Evolutionary conservation across 805 yeast species (phyloP), one percentile per base, ranked within the genome.

Genomic region (Myxozyma neotropica): DNA sequence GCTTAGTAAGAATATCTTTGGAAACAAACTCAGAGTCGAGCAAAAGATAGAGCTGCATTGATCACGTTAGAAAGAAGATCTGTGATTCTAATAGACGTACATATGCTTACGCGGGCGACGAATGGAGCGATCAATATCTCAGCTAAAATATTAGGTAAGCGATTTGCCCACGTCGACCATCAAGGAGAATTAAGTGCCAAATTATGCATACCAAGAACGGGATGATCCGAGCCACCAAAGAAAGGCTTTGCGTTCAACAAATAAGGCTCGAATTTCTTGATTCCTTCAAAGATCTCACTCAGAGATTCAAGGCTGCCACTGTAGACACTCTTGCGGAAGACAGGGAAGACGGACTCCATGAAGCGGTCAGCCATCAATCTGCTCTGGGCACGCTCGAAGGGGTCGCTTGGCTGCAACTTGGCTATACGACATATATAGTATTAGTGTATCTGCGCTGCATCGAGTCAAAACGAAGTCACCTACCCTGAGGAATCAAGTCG

Each of bases 401-500:
- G 76, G 81, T 87, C 71, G 73, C 92, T 72, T 85, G 98, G 83
- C 82, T 81, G 51, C 83, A 88, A 76, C 82, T 86, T 53, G 39
- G 65, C 63, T 57, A 36, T 24, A 5, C 13, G 10, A 15, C 19
- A 42, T 48, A 33, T 47, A 31, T 24, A 4, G n/a, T n/a, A n/a
- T n/a, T n/a, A n/a, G n/a, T n/a, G n/a, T n/a, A n/a, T n/a, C n/a
- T n/a, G n/a, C n/a, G n/a, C n/a, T n/a, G n/a, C n/a, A n/a, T n/a
- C n/a, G n/a, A n/a, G n/a, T n/a, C n/a, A n/a, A n/a, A n/a, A n/a
- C n/a, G n/a, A n/a, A n/a, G n/a, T n/a, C n/a, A 13, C 45, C 6
- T 43, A 58, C 62, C 63, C 44, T 69, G 69, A 8, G 72, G 72
- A 55, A 58, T 57, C 51, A 60, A 39, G 51, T 68, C 70, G 24